Conservation (phyloP, 352 stramenopile genomes). For the Pilasporangium apinafurcum region DNA sequence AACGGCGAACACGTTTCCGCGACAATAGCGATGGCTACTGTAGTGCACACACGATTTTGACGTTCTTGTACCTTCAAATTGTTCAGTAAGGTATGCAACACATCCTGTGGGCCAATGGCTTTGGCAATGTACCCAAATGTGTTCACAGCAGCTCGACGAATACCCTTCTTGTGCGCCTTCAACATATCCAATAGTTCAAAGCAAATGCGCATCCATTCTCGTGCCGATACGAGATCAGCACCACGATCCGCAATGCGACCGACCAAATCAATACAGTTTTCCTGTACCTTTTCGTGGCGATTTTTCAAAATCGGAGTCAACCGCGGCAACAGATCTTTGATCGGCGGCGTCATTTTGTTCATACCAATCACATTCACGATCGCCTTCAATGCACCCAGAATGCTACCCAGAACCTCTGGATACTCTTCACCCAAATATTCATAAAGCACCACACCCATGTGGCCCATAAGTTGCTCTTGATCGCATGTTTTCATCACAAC, state of each 20-base stretch:
- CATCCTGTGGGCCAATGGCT: conserved; percentile 98
- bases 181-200: conserved; percentile 99
- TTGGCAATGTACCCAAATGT: conserved; percentile 99
- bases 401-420: conserved; percentile 97
- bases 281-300: conserved; percentile 98
- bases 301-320: conserved; percentile 99
- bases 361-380: conserved; percentile 99
- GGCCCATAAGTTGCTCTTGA: conserved; percentile 98
- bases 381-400: conserved; percentile 96
- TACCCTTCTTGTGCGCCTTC: conserved; percentile 99
- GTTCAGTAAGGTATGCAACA: conserved; percentile 98
- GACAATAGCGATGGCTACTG: conserved; percentile 99
- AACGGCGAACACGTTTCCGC: conserved; percentile 99
- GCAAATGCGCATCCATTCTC: conserved; percentile 99
- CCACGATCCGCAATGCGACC: conserved; percentile 97
- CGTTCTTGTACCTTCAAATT: conserved; percentile 99
- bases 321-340: conserved; percentile 97
- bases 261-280: conserved; percentile 99
- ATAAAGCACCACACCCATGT: conserved; percentile 98
- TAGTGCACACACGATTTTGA: conserved; percentile 99
- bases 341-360: conserved; percentile 99
- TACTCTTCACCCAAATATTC: conserved; percentile 99
- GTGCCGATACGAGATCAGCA: conserved; percentile 96
- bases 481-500: conserved; percentile 98
- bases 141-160: conserved; percentile 96